These are phyloP conservation scores for Starmerella etchellsii DNA, from an alignment of 805 yeast species.

Conservation along the genomic window DNA sequence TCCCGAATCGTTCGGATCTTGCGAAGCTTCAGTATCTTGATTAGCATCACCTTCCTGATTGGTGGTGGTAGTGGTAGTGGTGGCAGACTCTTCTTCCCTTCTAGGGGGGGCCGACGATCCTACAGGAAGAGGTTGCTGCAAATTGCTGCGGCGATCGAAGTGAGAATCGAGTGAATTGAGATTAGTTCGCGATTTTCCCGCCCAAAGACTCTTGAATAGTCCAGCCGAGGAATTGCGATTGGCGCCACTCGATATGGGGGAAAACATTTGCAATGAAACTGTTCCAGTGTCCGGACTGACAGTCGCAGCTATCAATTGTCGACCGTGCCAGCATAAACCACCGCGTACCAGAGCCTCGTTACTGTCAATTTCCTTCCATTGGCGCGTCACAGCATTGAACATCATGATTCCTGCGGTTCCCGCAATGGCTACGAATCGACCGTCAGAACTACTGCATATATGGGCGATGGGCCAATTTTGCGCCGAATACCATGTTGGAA, in stretches of 20 bases:
- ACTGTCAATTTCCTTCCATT: slow-evolving; percentile 36
- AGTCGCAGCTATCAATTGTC: slow-evolving; percentile 26
- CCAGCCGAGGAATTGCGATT: neutral
- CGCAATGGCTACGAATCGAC: slow-evolving; percentile 37
- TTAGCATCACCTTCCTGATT: no score
- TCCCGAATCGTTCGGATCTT: no score
- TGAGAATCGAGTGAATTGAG: no score
- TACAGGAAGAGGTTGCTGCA: no score
- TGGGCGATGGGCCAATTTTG: slow-evolving; percentile 34
- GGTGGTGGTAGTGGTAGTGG: no score
- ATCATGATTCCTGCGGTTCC: slow-evolving; percentile 37
- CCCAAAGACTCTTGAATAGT: neutral
- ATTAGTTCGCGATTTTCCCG: no score
- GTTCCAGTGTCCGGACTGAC: slow-evolving; percentile 22
- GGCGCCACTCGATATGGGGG: slow-evolving; percentile 21
- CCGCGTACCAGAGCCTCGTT: slow-evolving; percentile 28
- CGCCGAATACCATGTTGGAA: slow-evolving; percentile 36
- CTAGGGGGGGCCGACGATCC: no score
- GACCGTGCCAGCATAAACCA: slow-evolving; percentile 32
- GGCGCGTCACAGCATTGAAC: slow-evolving; percentile 31
- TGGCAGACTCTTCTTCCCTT: no score
- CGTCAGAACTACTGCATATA: slow-evolving; percentile 36
- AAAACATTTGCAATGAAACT: slow-evolving; percentile 27
- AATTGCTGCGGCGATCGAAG: neutral
- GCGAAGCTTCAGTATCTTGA: no score